A percentile compares a stretch with the other conserved stretches of the same genome.
Evolutionary conservation across 495 filamentous ascomycete species (phyloP).

Genomic region (Penicillium paxilli): DNA sequence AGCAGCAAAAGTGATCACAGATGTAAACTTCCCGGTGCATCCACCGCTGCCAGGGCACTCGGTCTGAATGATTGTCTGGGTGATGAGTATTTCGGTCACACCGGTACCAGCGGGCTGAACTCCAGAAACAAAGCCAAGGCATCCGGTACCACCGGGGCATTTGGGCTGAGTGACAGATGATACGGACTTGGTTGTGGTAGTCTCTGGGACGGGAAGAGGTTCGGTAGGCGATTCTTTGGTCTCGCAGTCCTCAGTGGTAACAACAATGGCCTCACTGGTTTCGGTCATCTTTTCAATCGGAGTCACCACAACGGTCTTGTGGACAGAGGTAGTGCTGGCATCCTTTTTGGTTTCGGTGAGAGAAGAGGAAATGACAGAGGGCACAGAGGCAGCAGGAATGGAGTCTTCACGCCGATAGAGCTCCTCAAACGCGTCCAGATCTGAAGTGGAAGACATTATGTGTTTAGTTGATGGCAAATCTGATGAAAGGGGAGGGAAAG

Average conservation of each 20-base stretch:
- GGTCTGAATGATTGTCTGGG: neutral
- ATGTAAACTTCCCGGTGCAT: neutral
- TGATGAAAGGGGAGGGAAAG: neutral
- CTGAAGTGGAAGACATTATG: neutral
- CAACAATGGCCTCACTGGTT: too few species aligned
- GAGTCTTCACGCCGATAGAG: neutral
- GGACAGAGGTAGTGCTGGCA: too few species aligned
- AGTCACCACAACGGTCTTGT: too few species aligned
- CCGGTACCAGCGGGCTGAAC: neutral
- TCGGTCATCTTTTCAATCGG: too few species aligned
- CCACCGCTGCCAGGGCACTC: neutral
- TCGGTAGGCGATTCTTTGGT: too few species aligned
- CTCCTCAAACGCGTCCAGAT: conserved; percentile 1
- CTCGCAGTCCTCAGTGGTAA: too few species aligned
- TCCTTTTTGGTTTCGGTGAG: too few species aligned
- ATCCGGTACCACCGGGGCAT: neutral
- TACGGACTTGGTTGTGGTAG: too few species aligned
- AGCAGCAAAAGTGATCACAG: neutral
- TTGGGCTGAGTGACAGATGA: neutral
- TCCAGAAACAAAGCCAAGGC: neutral
- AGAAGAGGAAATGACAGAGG: neutral
- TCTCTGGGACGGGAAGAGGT: too few species aligned
- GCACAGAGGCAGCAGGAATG: neutral
- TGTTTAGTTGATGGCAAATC: neutral
- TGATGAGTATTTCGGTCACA: neutral